A percentile compares a stretch with the other conserved stretches of the same genome.
phyloP scores from a whole-genome alignment of 1,284 basidiomycete genomes.

The Agaricales sp. region DNA sequence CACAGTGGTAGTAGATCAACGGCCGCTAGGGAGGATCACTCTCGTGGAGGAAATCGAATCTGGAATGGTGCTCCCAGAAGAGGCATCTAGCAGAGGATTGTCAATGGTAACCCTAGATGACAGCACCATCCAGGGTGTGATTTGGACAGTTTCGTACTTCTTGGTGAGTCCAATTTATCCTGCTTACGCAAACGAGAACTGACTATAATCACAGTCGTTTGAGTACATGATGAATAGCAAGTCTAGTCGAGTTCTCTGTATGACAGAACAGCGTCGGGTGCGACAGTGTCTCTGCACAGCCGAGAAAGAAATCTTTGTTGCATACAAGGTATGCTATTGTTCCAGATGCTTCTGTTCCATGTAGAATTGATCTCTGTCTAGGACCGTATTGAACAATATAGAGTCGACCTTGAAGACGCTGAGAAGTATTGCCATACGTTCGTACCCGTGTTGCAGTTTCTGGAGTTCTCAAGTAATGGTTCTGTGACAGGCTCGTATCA shows the following conservation, averaged over 20 bases:
- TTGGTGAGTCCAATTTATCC: background rate
- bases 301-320: background rate
- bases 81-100: background rate
- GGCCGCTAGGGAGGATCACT: slow-evolving; percentile 14
- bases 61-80: slow-evolving; percentile 21
- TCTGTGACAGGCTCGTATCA: background rate
- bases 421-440: slow-evolving; percentile 1
- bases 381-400: background rate
- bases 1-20: slow-evolving; percentile 10
- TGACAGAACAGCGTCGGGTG: background rate
- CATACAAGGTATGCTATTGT: background rate
- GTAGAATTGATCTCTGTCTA: background rate
- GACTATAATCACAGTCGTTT: background rate
- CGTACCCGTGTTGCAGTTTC: background rate
- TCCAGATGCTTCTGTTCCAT: background rate
- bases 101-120: background rate
- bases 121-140: background rate
- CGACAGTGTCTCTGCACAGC: background rate
- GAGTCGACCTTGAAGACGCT: slow-evolving; percentile 7
- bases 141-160: background rate
- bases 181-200: background rate
- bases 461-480: background rate
- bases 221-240: background rate
- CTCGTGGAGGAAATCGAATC: slow-evolving; percentile 17
- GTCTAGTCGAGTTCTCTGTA: background rate